Base-by-base conservation (phyloP, 176 grass and related monocot genomes). In the Pontederia crassipes region DNA sequence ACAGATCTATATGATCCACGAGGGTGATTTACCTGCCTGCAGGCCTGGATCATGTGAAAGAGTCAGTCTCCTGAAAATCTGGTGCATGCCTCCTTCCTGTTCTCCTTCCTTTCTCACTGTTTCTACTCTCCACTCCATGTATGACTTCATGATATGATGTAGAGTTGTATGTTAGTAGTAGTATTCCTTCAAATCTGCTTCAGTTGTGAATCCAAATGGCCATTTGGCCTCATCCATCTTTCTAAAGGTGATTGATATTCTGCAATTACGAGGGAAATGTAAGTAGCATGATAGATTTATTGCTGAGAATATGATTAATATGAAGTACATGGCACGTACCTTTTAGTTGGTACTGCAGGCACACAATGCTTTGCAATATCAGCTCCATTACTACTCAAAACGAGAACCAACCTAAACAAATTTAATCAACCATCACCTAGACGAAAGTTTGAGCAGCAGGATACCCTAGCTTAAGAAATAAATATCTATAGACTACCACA, bases 301-400 rank as follows among this genome's bases (percentile, higher is more conserved):
- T 46, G 11, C 51, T 74, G 24, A 24, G 28, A 65, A 54, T 24
- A 24, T 24, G 20, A 24, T 24, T 24, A 24, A 24, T 24, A 24
- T 24, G 20, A 26, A 17, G 40, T 12, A 24, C 15, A n/a, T 71
- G 82, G 24, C 10, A 57, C 60, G 12, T 27, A 83, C 80, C 80
- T 83, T 35, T 80, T 76, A 27, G 77, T 65, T 0, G 73, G 83
- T 1, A 87, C 83, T 3, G 77, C 88, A 0, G 83, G 83, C 0
- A 92, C 74, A 46, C 83, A 92, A 69, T 92, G 88, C 65, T 86
- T 86, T 9, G 83, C 83, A 4, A 83, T 58, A 17, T 86, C 83
- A n/a, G 83, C 83, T 4, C 74, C 83, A 51, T 83, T 86, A 11
- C 83, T 80, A 0, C 2, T 52, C 8, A 92, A 68, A 69, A 92